Evolutionary conservation across 805 yeast genomes (phyloP), one percentile per base, ranked within the genome.

Genomic region (Candida sakaeoensis): DNA sequence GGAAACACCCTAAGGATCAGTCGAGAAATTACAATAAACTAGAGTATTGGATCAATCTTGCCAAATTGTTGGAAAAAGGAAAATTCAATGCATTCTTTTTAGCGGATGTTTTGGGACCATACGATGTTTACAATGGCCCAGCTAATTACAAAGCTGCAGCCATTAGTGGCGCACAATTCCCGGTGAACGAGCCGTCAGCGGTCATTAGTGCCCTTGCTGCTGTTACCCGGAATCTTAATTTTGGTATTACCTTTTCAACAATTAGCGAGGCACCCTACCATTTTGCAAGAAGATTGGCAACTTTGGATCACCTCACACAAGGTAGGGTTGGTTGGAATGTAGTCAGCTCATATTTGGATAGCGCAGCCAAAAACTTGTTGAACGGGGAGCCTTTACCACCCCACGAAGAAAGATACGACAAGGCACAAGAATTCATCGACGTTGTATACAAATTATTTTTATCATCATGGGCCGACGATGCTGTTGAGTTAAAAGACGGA

Each of bases 271-370:
- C 60, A 21, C 75, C 75, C 0, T 63, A 57, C 33, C 65, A 61
- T 41, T 58, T 70, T 38, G 68, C 71, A 4, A 55, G 75, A 49
- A 54, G 74, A 38, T 47, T 69, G 42, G 71, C 74, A 9, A 68
- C 75, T 0, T 51, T 70, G 36, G 75, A 70, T 42, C 71, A 68
- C 42, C 55, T 68, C 28, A 58, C 69, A 5, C 53, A 54, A 7
- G 75, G 75, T 4, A 55, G 75, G 44, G 50, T 70, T 37, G 75
- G 75, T 13, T 70, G 75, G 75, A 70, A 70, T 46, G 61, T 70
- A n/a, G 74, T 70, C 21, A 61, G 72, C 6, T 63, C 72, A 1
- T 68, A 68, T 39, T 54, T 66, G 34, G 72, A 68, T 33, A 58
- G 68, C 48, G 74, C 70, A 4, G 66, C 74, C 2, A 52, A 65